A percentile compares a stretch with the other conserved stretches of the same genome.
These are phyloP conservation scores for Rhizopogon salebrosus DNA, from an alignment of 768 basidiomycete genomes.

Conservation along the genomic window DNA sequence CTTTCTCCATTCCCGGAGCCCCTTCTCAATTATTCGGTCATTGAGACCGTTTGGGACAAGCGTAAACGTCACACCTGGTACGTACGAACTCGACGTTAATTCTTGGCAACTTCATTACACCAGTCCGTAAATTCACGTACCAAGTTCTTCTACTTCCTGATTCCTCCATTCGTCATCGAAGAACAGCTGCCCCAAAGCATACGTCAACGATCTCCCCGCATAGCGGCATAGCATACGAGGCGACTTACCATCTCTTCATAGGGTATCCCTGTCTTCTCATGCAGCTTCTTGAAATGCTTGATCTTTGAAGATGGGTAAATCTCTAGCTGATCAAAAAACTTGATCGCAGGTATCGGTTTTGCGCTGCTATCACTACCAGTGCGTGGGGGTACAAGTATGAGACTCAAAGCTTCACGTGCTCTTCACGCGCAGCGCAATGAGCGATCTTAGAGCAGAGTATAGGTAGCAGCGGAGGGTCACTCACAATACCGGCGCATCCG, in stretches of 20 bases:
- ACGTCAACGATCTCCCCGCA: neutral
- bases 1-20: slow-evolving; percentile 66
- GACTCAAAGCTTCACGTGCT: slow-evolving; percentile 68
- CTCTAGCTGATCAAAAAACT: slow-evolving; percentile 66
- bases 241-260: slow-evolving; percentile 71
- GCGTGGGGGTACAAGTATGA: slow-evolving; percentile 48
- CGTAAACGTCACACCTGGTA: slow-evolving; percentile 73
- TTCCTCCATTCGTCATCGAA: slow-evolving; percentile 67
- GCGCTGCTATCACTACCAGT: slow-evolving; percentile 15
- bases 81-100: neutral
- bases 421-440: slow-evolving; percentile 37
- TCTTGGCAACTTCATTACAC: neutral
- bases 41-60: slow-evolving; percentile 64
- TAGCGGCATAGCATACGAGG: neutral
- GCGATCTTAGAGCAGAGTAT: neutral
- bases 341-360: slow-evolving; percentile 41
- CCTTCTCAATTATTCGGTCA: slow-evolving; percentile 59
- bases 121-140: slow-evolving; percentile 23
- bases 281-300: slow-evolving; percentile 71
- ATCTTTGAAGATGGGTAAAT: slow-evolving; percentile 83
- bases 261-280: slow-evolving; percentile 68
- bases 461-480: slow-evolving; percentile 13
- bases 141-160: slow-evolving; percentile 54
- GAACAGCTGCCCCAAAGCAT: slow-evolving; percentile 38
- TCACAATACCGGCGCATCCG: slow-evolving; percentile 63